Conservation (phyloP, 2,329 filamentous ascomycete genomes). For the Fusarium abutilonis region DNA sequence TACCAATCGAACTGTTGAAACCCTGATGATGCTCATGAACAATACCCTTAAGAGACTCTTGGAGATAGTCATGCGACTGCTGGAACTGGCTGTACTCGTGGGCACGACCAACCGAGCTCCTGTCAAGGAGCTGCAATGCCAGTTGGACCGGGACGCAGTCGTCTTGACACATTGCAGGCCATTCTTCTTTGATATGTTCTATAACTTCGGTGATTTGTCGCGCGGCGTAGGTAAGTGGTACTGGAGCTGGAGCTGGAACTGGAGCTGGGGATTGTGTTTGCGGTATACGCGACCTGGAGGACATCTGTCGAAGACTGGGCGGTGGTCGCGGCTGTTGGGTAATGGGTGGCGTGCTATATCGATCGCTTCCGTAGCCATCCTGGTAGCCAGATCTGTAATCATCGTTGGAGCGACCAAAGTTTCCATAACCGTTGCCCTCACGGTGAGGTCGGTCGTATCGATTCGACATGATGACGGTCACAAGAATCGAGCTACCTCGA, state of each 20-base stretch:
- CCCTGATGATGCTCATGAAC: slow-evolving; percentile 99
- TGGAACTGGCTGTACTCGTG: slow-evolving; percentile 88
- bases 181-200: slow-evolving; percentile 85
- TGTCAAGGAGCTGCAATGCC: slow-evolving; percentile 93
- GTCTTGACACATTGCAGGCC: slow-evolving; percentile 89
- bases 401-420: slow-evolving; percentile 54
- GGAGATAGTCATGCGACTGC: slow-evolving; percentile 85
- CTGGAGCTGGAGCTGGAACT: neutral
- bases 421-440: slow-evolving; percentile 58
- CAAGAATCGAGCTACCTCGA: slow-evolving; percentile 20
- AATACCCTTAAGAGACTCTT: slow-evolving; percentile 90
- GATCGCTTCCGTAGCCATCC: slow-evolving; percentile 57
- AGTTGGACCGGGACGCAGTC: slow-evolving; percentile 94
- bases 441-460: slow-evolving; percentile 58
- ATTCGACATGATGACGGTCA: slow-evolving; percentile 58
- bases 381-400: slow-evolving; percentile 55
- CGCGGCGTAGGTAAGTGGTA: slow-evolving; percentile 61
- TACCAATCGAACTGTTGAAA: slow-evolving; percentile 98
- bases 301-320: slow-evolving; percentile 48
- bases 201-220: slow-evolving; percentile 72
- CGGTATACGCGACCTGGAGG: slow-evolving; percentile 51
- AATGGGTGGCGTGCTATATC: slow-evolving; percentile 52
- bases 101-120: slow-evolving; percentile 90
- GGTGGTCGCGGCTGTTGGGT: slow-evolving; percentile 45
- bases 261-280: slow-evolving; percentile 17